A percentile compares a stretch with the other conserved stretches of the same genome.
These are phyloP conservation scores for Eimeria falciformis DNA, from an alignment of 169 alveolate species.

Conservation along the genomic window DNA sequence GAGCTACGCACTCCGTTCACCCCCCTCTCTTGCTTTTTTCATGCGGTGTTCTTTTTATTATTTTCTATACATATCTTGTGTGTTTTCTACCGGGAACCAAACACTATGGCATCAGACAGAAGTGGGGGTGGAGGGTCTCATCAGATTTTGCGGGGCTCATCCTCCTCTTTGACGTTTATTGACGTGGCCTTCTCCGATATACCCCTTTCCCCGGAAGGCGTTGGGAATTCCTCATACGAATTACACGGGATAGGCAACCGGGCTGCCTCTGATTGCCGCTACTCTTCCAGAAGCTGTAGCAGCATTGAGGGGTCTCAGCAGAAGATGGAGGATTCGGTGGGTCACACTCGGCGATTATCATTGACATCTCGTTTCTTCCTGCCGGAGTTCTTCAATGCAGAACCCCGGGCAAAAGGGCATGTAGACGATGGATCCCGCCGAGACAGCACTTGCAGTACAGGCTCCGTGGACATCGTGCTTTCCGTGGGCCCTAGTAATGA, in stretches of 20 bases:
- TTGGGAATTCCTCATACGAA: not conserved
- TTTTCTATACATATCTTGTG: too few relatives aligned
- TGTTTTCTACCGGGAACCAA: too few relatives aligned
- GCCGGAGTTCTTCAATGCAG: not conserved
- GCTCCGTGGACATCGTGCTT: not conserved
- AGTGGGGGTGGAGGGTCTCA: too few relatives aligned
- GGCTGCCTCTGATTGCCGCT: not conserved
- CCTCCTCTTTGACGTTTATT: not conserved
- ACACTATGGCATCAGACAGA: too few relatives aligned
- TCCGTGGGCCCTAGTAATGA: not conserved
- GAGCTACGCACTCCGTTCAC: too few relatives aligned
- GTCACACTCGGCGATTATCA: not conserved
- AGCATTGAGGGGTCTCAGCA: not conserved
- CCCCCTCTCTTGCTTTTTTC: too few relatives aligned
- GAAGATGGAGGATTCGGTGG: not conserved
- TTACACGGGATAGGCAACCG: not conserved
- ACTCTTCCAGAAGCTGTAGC: not conserved
- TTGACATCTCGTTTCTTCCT: not conserved
- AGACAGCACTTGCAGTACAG: not conserved
- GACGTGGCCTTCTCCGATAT: conserved; percentile 9
- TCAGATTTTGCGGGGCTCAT: too few relatives aligned
- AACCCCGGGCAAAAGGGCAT: too few relatives aligned
- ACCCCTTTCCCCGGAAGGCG: not conserved
- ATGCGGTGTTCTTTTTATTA: too few relatives aligned
- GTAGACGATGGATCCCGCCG: too few relatives aligned